Conservation (phyloP, 192 early-diverging fungal species). For the Spinellus fusiger region DNA sequence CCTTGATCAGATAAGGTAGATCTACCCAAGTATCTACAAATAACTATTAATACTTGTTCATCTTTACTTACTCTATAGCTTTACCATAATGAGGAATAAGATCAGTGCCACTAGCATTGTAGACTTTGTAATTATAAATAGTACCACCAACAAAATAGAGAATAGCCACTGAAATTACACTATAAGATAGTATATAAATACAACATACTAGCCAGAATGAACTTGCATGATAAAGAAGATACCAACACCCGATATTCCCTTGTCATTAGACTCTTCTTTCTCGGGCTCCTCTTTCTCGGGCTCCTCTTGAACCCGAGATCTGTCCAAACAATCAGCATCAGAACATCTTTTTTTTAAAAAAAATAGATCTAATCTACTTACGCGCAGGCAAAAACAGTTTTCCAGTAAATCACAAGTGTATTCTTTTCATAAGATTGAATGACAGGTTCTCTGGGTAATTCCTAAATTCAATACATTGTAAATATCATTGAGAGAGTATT, state of each 20-base stretch:
- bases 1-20: conserved; percentile 12
- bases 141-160: conserved; percentile 27
- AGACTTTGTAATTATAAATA: conserved; percentile 30
- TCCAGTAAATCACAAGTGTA: conserved; percentile 12
- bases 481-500: neutral
- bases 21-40: conserved; percentile 23
- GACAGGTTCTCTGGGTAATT: neutral
- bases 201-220: neutral
- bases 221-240: conserved; percentile 15
- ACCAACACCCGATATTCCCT: conserved; percentile 3
- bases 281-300: neutral
- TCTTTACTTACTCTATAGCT: neutral
- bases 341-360: neutral
- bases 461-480: neutral
- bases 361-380: neutral
- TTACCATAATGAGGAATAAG: conserved; percentile 22
- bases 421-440: conserved; percentile 2
- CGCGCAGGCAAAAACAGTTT: conserved; percentile 20
- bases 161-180: conserved; percentile 4
- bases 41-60: no score
- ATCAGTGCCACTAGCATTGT: conserved; percentile 31
- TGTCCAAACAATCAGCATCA: neutral
- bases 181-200: neutral
- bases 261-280: neutral
- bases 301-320: neutral